These are phyloP conservation scores for Saussurea involucrata DNA, from an alignment of 129 eudicot species.

Conservation along the genomic window DNA sequence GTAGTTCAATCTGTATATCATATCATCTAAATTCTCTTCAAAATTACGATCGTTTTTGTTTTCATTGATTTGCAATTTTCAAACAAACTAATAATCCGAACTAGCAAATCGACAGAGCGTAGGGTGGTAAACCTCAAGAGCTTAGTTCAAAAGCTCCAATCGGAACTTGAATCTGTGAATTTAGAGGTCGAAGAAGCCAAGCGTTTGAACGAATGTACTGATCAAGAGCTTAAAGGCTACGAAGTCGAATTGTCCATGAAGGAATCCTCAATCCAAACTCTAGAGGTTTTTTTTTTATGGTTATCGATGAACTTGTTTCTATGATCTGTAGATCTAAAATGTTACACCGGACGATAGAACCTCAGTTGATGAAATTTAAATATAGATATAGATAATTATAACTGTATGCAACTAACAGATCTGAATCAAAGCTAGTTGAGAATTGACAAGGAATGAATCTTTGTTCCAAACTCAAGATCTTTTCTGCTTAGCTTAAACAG, in stretches of 20 bases:
- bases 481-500: not conserved
- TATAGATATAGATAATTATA: not conserved
- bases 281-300: slow-evolving; percentile 45
- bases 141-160: slow-evolving; percentile 47
- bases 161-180: slow-evolving; percentile 41
- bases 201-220: slow-evolving; percentile 50
- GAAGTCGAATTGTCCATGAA: slow-evolving; percentile 69
- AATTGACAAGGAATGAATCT: not conserved
- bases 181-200: slow-evolving; percentile 54
- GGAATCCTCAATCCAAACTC: slow-evolving; percentile 66
- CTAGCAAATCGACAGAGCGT: slow-evolving; percentile 43
- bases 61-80: not conserved
- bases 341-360: not conserved
- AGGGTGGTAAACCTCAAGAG: slow-evolving; percentile 58
- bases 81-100: slow-evolving; percentile 7
- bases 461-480: not conserved
- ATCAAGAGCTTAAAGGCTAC: slow-evolving; percentile 66
- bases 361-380: not conserved
- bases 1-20: not conserved
- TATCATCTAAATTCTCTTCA: not conserved
- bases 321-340: not conserved
- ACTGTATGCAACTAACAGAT: not conserved
- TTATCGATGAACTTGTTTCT: not conserved
- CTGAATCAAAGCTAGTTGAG: too few relatives aligned
- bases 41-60: not conserved